These are phyloP conservation scores for Brassica balearica DNA, from an alignment of 441 rosid species.

Conservation along the genomic window DNA sequence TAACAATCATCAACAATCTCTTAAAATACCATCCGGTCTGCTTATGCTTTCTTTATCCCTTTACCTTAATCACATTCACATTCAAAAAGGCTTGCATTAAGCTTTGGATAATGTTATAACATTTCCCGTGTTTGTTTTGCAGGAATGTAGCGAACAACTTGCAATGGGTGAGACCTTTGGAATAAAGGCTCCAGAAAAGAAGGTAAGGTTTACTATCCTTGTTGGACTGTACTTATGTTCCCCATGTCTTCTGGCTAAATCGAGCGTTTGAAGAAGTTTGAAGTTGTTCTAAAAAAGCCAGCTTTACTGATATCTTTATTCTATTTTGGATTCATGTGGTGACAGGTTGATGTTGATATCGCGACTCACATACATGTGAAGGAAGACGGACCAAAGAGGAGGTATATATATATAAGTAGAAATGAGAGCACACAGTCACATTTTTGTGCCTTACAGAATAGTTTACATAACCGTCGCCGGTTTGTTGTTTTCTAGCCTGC, in stretches of 20 bases:
- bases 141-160: conserved; percentile 92
- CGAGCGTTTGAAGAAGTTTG: background rate
- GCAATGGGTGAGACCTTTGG: conserved; percentile 98
- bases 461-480: background rate
- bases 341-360: conserved; percentile 88
- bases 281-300: background rate
- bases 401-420: conserved; percentile 57
- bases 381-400: conserved; percentile 86
- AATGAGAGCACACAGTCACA: conserved; percentile 15
- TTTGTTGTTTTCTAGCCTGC: conserved; percentile 54
- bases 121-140: conserved; percentile 35
- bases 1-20: conserved; percentile 90
- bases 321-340: conserved; percentile 23
- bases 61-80: background rate
- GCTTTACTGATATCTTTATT: background rate
- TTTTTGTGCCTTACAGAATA: background rate
- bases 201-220: conserved; percentile 52
- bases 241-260: background rate
- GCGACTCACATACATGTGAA: conserved; percentile 73
- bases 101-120: background rate
- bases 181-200: conserved; percentile 82
- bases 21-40: conserved; percentile 94
- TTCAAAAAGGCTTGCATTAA: background rate
- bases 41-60: conserved; percentile 33
- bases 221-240: background rate